A percentile compares a stretch with the other conserved stretches of the same genome.
These are phyloP conservation scores for Piper betle DNA, from an alignment of 164 flowering plant genomes.

Conservation along the genomic window DNA sequence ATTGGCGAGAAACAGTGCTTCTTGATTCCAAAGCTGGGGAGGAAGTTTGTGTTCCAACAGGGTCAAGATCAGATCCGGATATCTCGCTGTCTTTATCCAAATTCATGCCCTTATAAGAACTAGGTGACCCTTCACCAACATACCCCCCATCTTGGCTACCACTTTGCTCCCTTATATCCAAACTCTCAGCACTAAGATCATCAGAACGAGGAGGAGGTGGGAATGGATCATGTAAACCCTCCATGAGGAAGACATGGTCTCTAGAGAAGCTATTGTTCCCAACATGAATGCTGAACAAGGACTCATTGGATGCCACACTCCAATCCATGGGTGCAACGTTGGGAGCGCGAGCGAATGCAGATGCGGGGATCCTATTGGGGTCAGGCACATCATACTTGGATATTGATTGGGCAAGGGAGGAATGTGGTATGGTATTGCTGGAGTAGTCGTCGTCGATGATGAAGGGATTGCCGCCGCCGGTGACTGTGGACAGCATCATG, in stretches of 20 bases:
- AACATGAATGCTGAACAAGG: conserved; percentile 65
- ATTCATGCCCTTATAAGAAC: conserved; percentile 6
- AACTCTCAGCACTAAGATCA: background rate
- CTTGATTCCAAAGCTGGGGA: conserved; percentile 7
- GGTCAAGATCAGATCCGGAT: conserved; percentile 7
- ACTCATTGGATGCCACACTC: conserved; percentile 88
- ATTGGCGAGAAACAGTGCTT: conserved; percentile 20
- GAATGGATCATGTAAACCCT: background rate
- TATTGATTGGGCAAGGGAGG: conserved; percentile 61
- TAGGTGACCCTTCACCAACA: background rate
- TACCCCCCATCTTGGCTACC: background rate
- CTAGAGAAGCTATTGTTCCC: conserved; percentile 56
- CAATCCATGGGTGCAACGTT: conserved; percentile 43
- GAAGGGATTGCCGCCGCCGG: background rate
- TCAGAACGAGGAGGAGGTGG: background rate
- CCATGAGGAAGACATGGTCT: conserved; percentile 26
- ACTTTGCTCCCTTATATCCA: background rate
- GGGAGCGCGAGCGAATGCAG: conserved; percentile 38
- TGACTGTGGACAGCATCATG: background rate
- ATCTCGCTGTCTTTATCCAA: conserved; percentile 11
- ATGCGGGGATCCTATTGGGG: conserved; percentile 54
- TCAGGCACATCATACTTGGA: conserved; percentile 29
- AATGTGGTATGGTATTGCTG: background rate
- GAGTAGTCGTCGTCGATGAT: background rate
- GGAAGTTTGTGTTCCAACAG: background rate